Base-by-base conservation (phyloP, 2,329 filamentous ascomycete genomes). In the Neocucurbitaria cava region DNA sequence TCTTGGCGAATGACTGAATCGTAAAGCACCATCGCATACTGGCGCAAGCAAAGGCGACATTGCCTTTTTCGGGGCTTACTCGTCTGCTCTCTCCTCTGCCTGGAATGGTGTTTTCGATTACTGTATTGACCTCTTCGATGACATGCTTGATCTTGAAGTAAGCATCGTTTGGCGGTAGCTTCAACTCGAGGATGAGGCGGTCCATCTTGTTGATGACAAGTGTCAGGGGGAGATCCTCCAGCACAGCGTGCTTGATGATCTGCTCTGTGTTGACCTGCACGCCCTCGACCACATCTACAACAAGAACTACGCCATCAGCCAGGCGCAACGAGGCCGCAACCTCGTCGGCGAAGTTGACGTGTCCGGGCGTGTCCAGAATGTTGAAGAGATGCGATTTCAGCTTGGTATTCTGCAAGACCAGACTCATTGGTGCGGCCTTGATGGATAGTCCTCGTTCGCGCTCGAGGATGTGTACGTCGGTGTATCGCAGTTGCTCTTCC, bases 71-170 rank as follows among this genome's bases (percentile, higher is more conserved):
- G 0, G 95, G 95, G 64, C 94, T 98, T 59, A 99, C 78, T 61
- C 95, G 87, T 76, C 86, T 87, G 57, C 85, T 87, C 69, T 91
- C 91, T 24, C 93, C 92, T 65, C 87, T 86, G 1, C 91, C 89
- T 3, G 95, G 94, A 24, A 92, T 82, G 3, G 90, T 89, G 72
- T 90, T 92, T 72, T 96, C 91, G 68, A 99, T 98, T 64, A 95
- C 82, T 1, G 92, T 96, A 78, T 99, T 99, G 76, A 99, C 93
- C 77, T 98, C 92, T 76, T 99, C 95, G 48, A 99, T 87, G n/a
- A 97, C 92, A 75, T 98, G 93, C 79, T 97, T 98, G 49, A 99
- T 82, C 82, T 99, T 99, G 83, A 97, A 98, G 79, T 99, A 99
- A 11, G 95, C 95, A 73, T 99, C 95, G 62, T 88, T 91, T 1